A percentile compares a stretch with the other conserved stretches of the same genome.
Conservation (phyloP, 208 protist genomes). For the Acanthamoeba healyi region DNA sequence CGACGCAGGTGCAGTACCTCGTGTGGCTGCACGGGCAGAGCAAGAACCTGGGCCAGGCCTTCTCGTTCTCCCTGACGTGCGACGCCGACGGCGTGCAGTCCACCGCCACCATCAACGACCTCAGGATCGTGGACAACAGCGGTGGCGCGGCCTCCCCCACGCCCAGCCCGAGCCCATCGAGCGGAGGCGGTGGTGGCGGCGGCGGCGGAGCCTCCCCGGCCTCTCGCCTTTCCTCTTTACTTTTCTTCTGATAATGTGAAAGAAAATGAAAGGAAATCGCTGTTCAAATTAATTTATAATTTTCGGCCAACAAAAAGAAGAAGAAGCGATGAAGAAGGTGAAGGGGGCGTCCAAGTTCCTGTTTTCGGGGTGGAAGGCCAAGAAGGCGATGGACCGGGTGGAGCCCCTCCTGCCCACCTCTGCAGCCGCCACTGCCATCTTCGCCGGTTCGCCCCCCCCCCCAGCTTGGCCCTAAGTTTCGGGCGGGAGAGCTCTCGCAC, state of each 20-base stretch:
- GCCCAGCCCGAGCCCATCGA: no score
- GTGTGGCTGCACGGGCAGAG: background rate
- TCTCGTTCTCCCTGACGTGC: background rate
- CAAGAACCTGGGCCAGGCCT: background rate
- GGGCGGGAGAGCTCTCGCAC: background rate
- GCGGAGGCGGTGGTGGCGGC: no score
- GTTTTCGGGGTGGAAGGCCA: background rate
- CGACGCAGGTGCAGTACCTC: background rate
- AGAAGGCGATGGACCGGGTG: background rate
- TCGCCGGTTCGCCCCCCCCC: background rate
- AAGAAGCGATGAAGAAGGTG: slow-evolving; percentile 18
- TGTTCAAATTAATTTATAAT: background rate
- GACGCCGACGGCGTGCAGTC: no score
- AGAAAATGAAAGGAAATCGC: no score
- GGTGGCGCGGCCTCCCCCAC: no score
- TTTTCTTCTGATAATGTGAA: no score
- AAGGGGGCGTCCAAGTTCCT: background rate
- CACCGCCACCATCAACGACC: background rate
- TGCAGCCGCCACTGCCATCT: background rate
- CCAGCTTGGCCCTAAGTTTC: background rate
- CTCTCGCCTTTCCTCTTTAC: no score
- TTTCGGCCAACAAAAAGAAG: background rate
- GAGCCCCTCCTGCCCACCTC: slow-evolving; percentile 1
- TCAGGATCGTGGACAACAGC: background rate
- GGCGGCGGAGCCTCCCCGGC: no score